These are phyloP conservation scores for Yamadazyma diddensiae DNA, from an alignment of 1,139 yeast genomes.

Conservation along the genomic window DNA sequence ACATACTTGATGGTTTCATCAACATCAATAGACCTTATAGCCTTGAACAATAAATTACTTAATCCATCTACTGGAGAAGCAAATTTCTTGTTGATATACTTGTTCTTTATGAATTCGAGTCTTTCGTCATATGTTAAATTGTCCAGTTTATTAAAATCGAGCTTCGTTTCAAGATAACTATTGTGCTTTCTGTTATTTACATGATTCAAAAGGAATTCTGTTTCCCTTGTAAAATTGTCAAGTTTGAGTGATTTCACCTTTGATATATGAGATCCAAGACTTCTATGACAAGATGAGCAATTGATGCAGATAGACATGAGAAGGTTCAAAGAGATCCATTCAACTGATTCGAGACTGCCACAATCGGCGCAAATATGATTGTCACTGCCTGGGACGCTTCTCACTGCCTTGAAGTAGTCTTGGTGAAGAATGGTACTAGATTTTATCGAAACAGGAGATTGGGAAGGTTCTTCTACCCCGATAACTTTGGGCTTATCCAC, in stretches of 20 bases:
- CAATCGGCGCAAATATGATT: slow-evolving; percentile 80
- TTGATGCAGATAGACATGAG: slow-evolving; percentile 74
- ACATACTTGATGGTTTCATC: slow-evolving; percentile 44
- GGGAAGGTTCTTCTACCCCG: neutral
- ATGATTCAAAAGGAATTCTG: slow-evolving; percentile 35
- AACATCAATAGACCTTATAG: slow-evolving; percentile 51
- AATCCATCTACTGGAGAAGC: slow-evolving; percentile 22
- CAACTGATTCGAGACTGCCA: slow-evolving; percentile 60
- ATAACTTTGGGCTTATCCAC: slow-evolving; percentile 9
- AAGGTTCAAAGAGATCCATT: slow-evolving; percentile 84
- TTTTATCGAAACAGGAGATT: slow-evolving; percentile 35
- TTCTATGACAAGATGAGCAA: slow-evolving; percentile 65
- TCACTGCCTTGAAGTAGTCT: slow-evolving; percentile 42
- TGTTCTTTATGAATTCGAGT: slow-evolving; percentile 45
- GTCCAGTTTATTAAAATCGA: too few species aligned
- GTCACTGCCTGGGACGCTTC: slow-evolving; percentile 46
- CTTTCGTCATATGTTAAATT: slow-evolving; percentile 38
- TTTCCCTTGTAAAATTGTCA: slow-evolving; percentile 47
- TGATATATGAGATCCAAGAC: slow-evolving; percentile 50
- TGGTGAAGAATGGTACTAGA: slow-evolving; percentile 22
- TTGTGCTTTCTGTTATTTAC: slow-evolving; percentile 43
- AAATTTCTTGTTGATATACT: slow-evolving; percentile 46
- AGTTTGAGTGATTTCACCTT: slow-evolving; percentile 49
- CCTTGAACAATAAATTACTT: slow-evolving; percentile 33
- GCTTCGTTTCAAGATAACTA: slow-evolving; percentile 40